Conservation (phyloP, 2,329 filamentous ascomycete species). For the Botryotinia globosa region DNA sequence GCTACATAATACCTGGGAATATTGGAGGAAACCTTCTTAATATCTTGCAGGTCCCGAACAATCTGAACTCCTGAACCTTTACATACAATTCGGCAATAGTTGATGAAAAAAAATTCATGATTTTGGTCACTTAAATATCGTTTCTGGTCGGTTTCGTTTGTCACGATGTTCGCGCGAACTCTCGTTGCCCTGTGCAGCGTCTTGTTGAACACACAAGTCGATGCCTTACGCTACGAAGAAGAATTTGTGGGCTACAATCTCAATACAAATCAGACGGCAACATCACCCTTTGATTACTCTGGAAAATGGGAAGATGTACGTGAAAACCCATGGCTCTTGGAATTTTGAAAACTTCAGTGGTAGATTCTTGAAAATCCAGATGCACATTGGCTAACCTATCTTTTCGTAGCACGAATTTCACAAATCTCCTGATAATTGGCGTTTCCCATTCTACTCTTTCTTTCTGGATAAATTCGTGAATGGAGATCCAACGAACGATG, state of each 20-base stretch:
- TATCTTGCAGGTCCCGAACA: slow-evolving; percentile 6
- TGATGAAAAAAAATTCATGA: slow-evolving; percentile 19
- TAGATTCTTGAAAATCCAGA: background rate
- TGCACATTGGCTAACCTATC: background rate
- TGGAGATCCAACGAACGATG: slow-evolving; percentile 58
- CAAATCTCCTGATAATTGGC: slow-evolving; percentile 59
- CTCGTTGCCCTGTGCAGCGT: slow-evolving; percentile 15
- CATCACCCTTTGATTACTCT: slow-evolving; percentile 55
- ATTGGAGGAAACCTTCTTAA: slow-evolving; percentile 1
- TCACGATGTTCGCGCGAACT: slow-evolving; percentile 19
- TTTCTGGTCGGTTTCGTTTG: slow-evolving; percentile 18
- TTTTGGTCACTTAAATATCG: slow-evolving; percentile 19
- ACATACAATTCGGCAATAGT: background rate
- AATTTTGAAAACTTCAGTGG: background rate
- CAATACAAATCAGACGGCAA: slow-evolving; percentile 57
- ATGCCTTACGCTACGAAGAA: slow-evolving; percentile 20
- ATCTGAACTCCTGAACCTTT: background rate
- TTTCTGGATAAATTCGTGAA: slow-evolving; percentile 64
- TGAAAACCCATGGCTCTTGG: background rate
- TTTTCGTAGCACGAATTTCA: slow-evolving; percentile 46
- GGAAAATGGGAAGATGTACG: slow-evolving; percentile 47
- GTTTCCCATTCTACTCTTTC: slow-evolving; percentile 63
- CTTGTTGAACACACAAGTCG: slow-evolving; percentile 17
- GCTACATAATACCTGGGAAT: background rate
- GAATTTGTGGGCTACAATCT: slow-evolving; percentile 38